phyloP scores from a whole-genome alignment of 2,329 filamentous ascomycete genomes.

The Sporothrix brasiliensis region DNA sequence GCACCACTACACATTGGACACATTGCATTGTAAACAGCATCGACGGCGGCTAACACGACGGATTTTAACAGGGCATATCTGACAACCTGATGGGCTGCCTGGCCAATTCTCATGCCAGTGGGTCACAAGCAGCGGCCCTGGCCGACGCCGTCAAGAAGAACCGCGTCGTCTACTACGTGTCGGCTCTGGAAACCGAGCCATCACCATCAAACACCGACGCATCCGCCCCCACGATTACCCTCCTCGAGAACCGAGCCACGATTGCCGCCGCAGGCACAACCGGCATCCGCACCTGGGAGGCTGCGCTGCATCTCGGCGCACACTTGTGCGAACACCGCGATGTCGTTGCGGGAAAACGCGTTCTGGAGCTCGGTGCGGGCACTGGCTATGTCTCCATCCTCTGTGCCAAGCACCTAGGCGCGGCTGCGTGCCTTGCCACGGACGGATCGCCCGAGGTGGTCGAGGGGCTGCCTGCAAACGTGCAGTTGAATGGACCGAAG shows the following conservation, averaged over 20 bases:
- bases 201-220: conserved; percentile 37
- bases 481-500: conserved; percentile 67
- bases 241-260: conserved; percentile 69
- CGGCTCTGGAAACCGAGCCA: conserved; percentile 39
- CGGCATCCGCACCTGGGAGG: conserved; percentile 80
- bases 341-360: conserved; percentile 56
- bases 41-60: background rate
- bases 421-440: conserved; percentile 65
- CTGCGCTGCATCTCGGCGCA: conserved; percentile 71
- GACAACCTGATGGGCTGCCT: conserved; percentile 75
- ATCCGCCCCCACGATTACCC: conserved; percentile 49
- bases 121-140: conserved; percentile 55
- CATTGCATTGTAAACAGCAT: too few relatives aligned
- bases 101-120: conserved; percentile 60
- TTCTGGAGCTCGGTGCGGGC: conserved; percentile 75
- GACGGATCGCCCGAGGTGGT: conserved; percentile 76
- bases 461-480: conserved; percentile 66
- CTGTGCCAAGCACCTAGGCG: conserved; percentile 67
- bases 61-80: conserved; percentile 71
- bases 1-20: conserved; percentile 42
- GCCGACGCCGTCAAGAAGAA: conserved; percentile 67
- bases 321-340: conserved; percentile 60
- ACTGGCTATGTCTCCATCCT: conserved; percentile 76
- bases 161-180: conserved; percentile 71
- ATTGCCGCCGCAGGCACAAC: conserved; percentile 74